Conservation (phyloP, 208 protist species). For the Acanthamoeba triangularis region DNA sequence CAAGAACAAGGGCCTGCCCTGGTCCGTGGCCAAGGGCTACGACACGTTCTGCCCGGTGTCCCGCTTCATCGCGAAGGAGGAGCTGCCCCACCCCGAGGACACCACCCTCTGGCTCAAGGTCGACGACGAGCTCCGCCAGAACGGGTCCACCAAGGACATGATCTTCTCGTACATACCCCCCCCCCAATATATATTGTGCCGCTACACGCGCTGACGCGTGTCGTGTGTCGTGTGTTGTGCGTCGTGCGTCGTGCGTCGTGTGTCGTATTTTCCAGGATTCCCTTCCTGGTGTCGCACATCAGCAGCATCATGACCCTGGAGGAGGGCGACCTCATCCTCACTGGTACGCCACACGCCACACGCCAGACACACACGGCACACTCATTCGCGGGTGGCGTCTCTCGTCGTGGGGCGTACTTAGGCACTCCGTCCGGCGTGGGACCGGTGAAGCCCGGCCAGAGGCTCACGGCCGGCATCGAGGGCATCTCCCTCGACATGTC, state of each 20-base stretch:
- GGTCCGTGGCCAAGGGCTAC: conserved; percentile 93
- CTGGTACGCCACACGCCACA: conserved; percentile 85
- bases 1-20: conserved; percentile 92
- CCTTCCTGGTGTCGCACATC: conserved; percentile 39
- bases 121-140: conserved; percentile 91
- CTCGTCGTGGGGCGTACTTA: too few species aligned
- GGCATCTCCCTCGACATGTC: too few species aligned
- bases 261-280: conserved; percentile 80
- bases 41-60: conserved; percentile 91
- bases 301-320: conserved; percentile 90
- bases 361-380: too few species aligned
- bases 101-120: conserved; percentile 89
- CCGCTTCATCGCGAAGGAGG: conserved; percentile 86
- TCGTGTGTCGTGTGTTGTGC: too few species aligned
- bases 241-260: too few species aligned
- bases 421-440: too few species aligned
- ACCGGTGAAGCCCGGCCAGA: too few species aligned
- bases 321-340: conserved; percentile 94
- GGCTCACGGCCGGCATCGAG: too few species aligned
- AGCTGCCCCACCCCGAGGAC: background rate
- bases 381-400: too few species aligned
- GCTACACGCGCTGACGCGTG: conserved; percentile 75
- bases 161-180: conserved; percentile 82
- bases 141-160: conserved; percentile 90
- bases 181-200: conserved; percentile 85